Evolutionary conservation across 1,284 basidiomycete genomes (phyloP).

Genomic region (Rhodotorula mucilaginosa): DNA sequence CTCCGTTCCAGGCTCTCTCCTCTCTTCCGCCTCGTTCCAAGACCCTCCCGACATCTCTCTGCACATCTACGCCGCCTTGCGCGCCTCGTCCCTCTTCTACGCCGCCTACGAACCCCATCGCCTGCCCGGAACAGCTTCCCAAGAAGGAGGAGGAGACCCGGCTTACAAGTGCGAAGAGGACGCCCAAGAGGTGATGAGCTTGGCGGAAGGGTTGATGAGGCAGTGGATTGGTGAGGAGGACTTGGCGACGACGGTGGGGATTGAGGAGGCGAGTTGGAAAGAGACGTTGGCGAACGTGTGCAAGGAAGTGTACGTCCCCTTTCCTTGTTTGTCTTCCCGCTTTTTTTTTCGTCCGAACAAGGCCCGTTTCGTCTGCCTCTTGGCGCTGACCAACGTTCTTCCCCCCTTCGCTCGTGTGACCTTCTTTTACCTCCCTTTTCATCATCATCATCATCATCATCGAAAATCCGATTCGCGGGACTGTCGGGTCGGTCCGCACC

Average conservation of each 20-base stretch:
- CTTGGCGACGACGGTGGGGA: neutral
- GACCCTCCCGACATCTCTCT: conserved; percentile 25
- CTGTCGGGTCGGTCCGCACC: no score
- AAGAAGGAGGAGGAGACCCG: conserved; percentile 19
- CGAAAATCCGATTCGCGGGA: no score
- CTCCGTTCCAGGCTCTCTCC: conserved; percentile 2
- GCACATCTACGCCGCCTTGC: conserved; percentile 50
- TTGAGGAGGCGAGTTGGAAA: conserved; percentile 53
- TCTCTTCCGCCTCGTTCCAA: conserved; percentile 19
- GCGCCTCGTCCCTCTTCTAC: conserved; percentile 52
- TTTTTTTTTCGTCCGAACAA: no score
- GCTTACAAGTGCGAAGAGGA: neutral
- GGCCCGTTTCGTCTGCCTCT: no score
- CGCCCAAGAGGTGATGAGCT: neutral
- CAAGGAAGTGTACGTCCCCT: conserved; percentile 70
- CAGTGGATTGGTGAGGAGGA: conserved; percentile 58
- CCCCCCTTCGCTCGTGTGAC: no score
- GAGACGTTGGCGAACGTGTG: conserved; percentile 64
- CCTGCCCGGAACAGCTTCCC: conserved; percentile 50
- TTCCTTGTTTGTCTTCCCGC: neutral
- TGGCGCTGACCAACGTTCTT: no score
- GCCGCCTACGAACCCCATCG: conserved; percentile 41
- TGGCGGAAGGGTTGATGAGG: neutral
- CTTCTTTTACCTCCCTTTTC: no score
- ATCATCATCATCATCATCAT: no score